phyloP scores from a whole-genome alignment of 148 eudicot species.

The Rhododendron vialii region DNA sequence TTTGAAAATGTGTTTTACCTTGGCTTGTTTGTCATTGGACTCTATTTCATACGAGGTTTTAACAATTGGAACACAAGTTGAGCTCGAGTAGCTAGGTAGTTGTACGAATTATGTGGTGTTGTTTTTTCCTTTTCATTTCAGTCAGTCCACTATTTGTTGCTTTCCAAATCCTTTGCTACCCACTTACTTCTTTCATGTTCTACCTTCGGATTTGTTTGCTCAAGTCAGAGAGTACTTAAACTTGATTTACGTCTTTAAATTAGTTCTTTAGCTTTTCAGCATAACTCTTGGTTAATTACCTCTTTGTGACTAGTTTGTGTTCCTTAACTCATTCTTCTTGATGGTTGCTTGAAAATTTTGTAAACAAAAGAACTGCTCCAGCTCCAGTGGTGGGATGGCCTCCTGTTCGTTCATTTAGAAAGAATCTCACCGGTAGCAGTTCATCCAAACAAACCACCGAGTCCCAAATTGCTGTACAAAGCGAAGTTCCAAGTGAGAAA shows the following conservation, averaged over 20 bases:
- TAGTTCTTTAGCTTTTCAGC: background rate
- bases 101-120: background rate
- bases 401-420: slow-evolving; percentile 84
- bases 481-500: slow-evolving; percentile 27
- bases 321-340: slow-evolving; percentile 2
- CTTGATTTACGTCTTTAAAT: background rate
- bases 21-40: background rate
- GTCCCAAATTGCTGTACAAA: slow-evolving; percentile 27
- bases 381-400: slow-evolving; percentile 97
- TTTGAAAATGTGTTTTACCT: background rate
- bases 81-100: background rate
- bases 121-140: background rate
- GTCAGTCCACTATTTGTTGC: background rate
- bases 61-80: background rate
- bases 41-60: background rate
- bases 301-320: background rate
- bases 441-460: slow-evolving; percentile 42
- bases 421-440: slow-evolving; percentile 63
- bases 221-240: background rate
- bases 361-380: slow-evolving; percentile 70
- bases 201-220: background rate
- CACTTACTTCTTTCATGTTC: background rate
- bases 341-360: background rate
- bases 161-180: background rate
- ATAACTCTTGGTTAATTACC: background rate